Base-by-base conservation (phyloP, 1,139 yeast species). In the Taphrina deformans region DNA sequence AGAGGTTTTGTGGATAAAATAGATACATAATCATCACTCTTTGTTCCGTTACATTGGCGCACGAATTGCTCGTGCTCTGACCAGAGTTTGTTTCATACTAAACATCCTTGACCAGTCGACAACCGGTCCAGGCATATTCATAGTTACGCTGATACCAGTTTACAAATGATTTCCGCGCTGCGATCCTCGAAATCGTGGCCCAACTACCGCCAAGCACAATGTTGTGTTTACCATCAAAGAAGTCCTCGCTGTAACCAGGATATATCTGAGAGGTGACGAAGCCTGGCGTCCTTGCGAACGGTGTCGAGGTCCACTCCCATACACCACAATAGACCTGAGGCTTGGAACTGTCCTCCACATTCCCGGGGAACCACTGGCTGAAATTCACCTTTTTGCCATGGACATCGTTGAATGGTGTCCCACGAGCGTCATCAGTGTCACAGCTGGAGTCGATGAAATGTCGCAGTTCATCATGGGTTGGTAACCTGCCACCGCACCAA, bases 71-170 rank as follows among this genome's bases (percentile, higher is more conserved):
- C 18, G 16, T 38, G n/a, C 41, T n/a, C 18, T n/a, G n/a, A 35
- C 10, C 10, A 3, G 16, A 10, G 16, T 14, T 35, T 1, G 26
- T 14, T 0, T 3, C 21, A 38, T 38, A 7, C 48, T 31, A 44
- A 26, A 44, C 10, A 26, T 48, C 53, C 53, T 65, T 66, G 24
- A 67, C 71, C 38, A 69, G 45, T 53, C 71, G 45, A 21, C 65
- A 71, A 26, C 71, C 70, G 33, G 65, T 60, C 69, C 70, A 70
- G 14, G 71, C 70, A 29, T 52, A 70, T 23, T 60, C 56, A 53
- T 70, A 70, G 27, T 56, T 62, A 40, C 71, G 65, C 65, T 70
- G 71, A 59, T 70, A 70, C 70, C 71, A 70, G 51, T 70, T 70
- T 41, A 70, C 62, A 48, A 70, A 70, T 50, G 68, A 65, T 16